Conservation (phyloP, 2,329 filamentous ascomycete genomes). For the Dactylellina leptospora region DNA sequence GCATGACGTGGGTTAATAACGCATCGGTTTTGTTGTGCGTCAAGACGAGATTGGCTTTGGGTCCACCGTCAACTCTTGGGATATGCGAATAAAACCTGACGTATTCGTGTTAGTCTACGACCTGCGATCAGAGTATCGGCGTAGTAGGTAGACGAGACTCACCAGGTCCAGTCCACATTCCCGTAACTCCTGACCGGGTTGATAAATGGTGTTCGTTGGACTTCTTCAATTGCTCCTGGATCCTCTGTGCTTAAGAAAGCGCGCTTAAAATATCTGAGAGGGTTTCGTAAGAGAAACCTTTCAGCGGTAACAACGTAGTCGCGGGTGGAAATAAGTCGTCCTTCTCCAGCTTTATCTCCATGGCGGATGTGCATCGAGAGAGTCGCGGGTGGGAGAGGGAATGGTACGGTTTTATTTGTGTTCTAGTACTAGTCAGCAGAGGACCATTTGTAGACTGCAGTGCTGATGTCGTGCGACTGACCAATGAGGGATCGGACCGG, state of each 20-base stretch:
- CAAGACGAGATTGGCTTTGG: conserved; percentile 29
- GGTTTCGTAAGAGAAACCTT: conserved; percentile 38
- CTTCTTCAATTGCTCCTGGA: conserved; percentile 36
- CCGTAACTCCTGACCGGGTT: conserved; percentile 36
- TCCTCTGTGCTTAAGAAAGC: conserved; percentile 48
- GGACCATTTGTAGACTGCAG: too few relatives aligned
- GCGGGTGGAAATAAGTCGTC: conserved; percentile 38
- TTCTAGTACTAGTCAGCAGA: too few relatives aligned
- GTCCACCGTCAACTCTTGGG: conserved; percentile 42
- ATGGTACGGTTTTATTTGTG: conserved; percentile 15
- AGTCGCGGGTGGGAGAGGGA: conserved; percentile 40
- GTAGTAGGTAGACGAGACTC: not conserved
- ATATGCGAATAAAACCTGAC: conserved; percentile 47
- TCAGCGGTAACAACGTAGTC: conserved; percentile 47
- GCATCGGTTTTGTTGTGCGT: conserved; percentile 47
- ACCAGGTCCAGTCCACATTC: conserved; percentile 50
- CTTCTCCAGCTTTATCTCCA: conserved; percentile 49
- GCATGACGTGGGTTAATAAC: conserved; percentile 45
- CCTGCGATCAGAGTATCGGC: not conserved
- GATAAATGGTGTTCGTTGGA: conserved; percentile 23
- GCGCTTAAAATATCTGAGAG: conserved; percentile 41
- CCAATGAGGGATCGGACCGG: conserved; percentile 3
- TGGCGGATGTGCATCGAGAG: conserved; percentile 47
- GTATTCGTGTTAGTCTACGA: not conserved
- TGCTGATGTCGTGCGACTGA: too few relatives aligned